phyloP scores from a whole-genome alignment of 805 yeast genomes.

The Candida schatavii region DNA sequence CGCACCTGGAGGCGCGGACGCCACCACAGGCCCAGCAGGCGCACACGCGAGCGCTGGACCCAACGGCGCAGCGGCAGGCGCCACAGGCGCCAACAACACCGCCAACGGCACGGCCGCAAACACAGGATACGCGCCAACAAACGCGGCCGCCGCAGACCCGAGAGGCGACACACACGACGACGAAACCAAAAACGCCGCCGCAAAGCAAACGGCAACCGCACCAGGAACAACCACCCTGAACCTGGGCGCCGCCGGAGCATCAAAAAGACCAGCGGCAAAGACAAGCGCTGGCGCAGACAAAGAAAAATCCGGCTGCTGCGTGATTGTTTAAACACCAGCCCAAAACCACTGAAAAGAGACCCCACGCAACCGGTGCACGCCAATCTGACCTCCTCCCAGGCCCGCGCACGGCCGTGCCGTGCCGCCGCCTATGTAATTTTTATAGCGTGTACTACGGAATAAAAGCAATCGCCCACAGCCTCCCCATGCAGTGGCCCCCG shows the following conservation, averaged over 20 bases:
- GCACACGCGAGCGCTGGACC: not conserved
- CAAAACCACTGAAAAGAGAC: no score
- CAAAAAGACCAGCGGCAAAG: constrained; percentile 12
- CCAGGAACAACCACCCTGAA: constrained; percentile 4
- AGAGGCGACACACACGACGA: not conserved
- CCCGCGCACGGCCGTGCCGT: no score
- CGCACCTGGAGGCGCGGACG: not conserved
- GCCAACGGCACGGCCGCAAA: not conserved
- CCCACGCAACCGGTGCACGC: not conserved
- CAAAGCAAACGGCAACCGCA: constrained; percentile 5
- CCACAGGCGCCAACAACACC: not conserved
- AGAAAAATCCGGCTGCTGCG: constrained; percentile 37
- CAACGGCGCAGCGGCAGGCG: not conserved
- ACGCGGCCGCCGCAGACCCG: not conserved
- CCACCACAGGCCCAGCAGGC: not conserved
- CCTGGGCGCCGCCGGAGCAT: not conserved
- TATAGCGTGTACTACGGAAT: not conserved
- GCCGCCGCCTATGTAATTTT: not conserved
- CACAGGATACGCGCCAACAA: no score
- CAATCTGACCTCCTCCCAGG: no score
- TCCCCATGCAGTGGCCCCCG: not conserved
- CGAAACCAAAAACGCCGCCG: not conserved
- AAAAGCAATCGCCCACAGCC: not conserved
- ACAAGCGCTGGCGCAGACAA: constrained; percentile 18
- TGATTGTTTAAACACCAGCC: constrained; percentile 23